Evolutionary conservation across 371 early-diverging fungal species (phyloP), one percentile per base, ranked within the genome.

Genomic region (Dinochytrium kinnereticum): DNA sequence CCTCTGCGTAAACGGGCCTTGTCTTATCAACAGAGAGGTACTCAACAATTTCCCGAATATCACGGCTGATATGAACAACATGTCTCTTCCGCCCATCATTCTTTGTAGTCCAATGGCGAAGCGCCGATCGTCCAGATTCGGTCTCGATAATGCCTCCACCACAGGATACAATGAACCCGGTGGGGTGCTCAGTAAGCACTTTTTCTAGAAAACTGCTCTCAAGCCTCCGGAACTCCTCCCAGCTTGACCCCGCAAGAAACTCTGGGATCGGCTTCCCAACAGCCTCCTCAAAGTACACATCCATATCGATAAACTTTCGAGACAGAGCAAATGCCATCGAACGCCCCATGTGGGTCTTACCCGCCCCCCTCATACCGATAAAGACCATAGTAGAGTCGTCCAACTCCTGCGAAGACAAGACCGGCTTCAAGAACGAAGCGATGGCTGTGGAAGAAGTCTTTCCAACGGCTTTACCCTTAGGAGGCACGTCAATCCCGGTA

Each of bases 281-380:
- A 0, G 80, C 79, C 26, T 76, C 57, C 83, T 95, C 96, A 71
- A 97, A 85, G 74, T 94, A 87, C 1, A 87, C 87, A 81, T 98
- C 98, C 71, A 96, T 88, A 79, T 98, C 98, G 15, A 97, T 81
- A 76, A 95, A 97, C 28, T 84, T 74, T 13, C 91, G 90, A 1
- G 88, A 84, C 30, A 97, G 80, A 0, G 80, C 78, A 33, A 80
- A 80, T 1, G 97, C 93, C 1, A 92, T 92, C 33, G 89, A 84
- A 34, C 83, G 86, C 24, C 97, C 96, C 73, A 95, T 87, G 1
- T 93, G 89, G 0, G 97, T 94, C 84, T 98, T 98, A 55, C 98
- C 98, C 1, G 91, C 96, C 24, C 98, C 98, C 67, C 98, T 92
- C 98, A 98, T 98, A 51, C 98, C 98, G 72, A 97, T 91, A 30